Evolutionary conservation across 2,329 filamentous ascomycete genomes (phyloP).

Genomic region (Trichophaea hybrida): DNA sequence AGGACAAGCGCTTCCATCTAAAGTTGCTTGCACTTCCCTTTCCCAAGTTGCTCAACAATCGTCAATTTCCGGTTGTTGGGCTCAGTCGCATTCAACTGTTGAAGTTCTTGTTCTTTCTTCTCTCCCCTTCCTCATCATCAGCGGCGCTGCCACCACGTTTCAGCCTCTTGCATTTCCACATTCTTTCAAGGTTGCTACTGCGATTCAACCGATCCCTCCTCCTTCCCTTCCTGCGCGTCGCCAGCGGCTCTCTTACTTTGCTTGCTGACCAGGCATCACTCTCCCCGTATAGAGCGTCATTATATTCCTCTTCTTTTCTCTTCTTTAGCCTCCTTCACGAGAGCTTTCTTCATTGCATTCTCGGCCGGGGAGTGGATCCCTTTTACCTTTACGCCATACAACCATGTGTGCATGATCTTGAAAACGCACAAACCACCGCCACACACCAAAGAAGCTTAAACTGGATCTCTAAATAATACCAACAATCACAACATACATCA

Average conservation of each 20-base stretch:
- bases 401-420: conserved; percentile 4
- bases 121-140: conserved; percentile 35
- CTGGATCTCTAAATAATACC: neutral
- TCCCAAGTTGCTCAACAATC: conserved; percentile 3
- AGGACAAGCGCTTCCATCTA: neutral
- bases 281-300: neutral
- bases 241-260: neutral
- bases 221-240: neutral
- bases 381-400: neutral
- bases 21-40: neutral
- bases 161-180: neutral
- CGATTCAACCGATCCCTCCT: conserved; percentile 1
- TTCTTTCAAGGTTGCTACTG: neutral
- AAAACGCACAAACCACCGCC: conserved; percentile 4
- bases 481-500: conserved; percentile 1
- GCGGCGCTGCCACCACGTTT: conserved; percentile 22
- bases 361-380: neutral
- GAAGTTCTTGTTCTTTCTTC: conserved; percentile 26
- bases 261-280: neutral
- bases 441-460: conserved; percentile 4
- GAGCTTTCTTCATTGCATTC: neutral
- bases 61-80: conserved; percentile 32
- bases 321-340: neutral
- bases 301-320: neutral
- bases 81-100: conserved; percentile 38